A percentile compares a stretch with the other conserved stretches of the same genome.
Conservation (phyloP, 2,329 filamentous ascomycete species). For the Aplosporella prunicola region DNA sequence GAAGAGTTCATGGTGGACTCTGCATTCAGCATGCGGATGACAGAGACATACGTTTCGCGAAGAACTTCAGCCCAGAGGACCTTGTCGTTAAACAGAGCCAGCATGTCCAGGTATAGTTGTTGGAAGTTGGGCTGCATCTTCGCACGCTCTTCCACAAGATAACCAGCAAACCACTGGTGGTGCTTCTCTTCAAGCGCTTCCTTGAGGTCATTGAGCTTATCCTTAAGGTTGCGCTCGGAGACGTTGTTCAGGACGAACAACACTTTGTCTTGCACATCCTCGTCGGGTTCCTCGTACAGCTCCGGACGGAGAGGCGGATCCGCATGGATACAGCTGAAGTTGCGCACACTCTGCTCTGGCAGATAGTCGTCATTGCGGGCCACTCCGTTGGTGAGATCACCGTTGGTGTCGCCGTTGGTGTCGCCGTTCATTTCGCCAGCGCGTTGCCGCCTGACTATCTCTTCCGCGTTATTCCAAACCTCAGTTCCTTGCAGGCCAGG, state of each 20-base stretch:
- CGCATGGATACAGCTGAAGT: conserved; percentile 70
- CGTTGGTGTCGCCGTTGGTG: conserved; percentile 39
- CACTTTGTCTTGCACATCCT: conserved; percentile 82
- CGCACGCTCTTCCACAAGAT: conserved; percentile 89
- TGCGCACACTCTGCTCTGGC: conserved; percentile 52
- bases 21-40: conserved; percentile 79
- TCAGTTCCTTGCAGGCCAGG: conserved; percentile 75
- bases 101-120: conserved; percentile 78
- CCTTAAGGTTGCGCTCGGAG: conserved; percentile 75
- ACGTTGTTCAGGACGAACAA: conserved; percentile 96
- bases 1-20: conserved; percentile 77
- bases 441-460: conserved; percentile 61
- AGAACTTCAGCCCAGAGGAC: conserved; percentile 80
- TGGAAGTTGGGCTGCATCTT: conserved; percentile 98
- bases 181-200: conserved; percentile 70
- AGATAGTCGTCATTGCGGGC: conserved; percentile 21
- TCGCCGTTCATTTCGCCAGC: conserved; percentile 50
- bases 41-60: conserved; percentile 81
- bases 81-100: conserved; percentile 72
- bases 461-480: conserved; percentile 71
- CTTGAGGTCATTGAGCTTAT: conserved; percentile 73
- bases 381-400: conserved; percentile 59
- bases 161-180: conserved; percentile 93
- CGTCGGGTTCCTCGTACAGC: conserved; percentile 70
- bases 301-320: conserved; percentile 57